These are phyloP conservation scores for Hordeum marinum DNA, from an alignment of 176 grass and related monocot species.

Conservation along the genomic window DNA sequence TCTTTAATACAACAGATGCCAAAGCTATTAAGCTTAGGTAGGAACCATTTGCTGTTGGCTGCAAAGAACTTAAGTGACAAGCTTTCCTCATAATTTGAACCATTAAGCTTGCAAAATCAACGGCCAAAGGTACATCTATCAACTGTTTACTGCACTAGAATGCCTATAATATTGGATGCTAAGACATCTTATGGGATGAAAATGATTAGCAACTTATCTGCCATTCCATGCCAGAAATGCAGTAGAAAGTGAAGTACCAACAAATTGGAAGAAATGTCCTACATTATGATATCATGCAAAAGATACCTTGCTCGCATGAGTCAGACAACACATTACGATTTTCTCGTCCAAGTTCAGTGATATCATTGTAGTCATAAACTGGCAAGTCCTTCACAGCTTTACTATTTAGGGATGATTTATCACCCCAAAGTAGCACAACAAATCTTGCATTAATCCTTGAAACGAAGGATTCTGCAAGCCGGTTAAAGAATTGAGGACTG, in stretches of 20 bases:
- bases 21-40: not conserved
- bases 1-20: conserved; percentile 7
- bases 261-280: not conserved
- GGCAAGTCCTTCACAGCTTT: conserved; percentile 51
- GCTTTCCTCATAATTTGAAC: not conserved
- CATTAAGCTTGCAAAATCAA: not conserved
- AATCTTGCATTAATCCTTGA: conserved; percentile 62
- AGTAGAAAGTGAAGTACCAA: not conserved
- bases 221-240: not conserved
- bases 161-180: not conserved
- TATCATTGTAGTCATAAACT: conserved; percentile 76
- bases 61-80: not conserved
- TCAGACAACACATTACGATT: conserved; percentile 35
- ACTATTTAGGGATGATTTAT: conserved; percentile 61
- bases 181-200: not conserved
- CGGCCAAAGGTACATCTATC: not conserved
- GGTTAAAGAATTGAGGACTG: conserved; percentile 81
- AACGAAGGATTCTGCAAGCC: conserved; percentile 81
- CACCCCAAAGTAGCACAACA: conserved; percentile 89
- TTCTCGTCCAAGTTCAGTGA: conserved; percentile 58
- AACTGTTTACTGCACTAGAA: conserved; percentile 1
- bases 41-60: not conserved
- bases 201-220: not conserved
- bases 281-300: conserved; percentile 16
- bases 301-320: conserved; percentile 56